These are phyloP conservation scores for Yarrowia galli DNA, from an alignment of 1,139 yeast genomes.

Conservation along the genomic window DNA sequence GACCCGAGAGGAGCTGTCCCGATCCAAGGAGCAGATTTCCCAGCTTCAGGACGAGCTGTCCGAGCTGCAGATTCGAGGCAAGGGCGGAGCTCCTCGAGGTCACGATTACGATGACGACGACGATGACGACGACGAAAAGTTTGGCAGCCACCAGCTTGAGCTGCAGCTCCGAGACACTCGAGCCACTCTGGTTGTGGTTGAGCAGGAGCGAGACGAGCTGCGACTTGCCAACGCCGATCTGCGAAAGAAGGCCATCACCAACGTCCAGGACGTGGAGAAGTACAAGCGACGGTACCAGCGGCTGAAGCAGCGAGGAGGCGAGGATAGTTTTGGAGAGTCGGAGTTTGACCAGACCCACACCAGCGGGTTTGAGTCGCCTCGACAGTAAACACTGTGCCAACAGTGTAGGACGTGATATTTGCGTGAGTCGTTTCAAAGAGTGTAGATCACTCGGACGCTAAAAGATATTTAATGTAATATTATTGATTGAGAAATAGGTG, in stretches of 20 bases:
- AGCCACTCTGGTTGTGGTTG: conserved; percentile 80
- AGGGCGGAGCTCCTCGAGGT: conserved; percentile 45
- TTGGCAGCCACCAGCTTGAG: conserved; percentile 71
- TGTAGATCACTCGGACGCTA: conserved; percentile 21
- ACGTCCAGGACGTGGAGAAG: conserved; percentile 46
- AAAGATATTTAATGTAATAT: conserved; percentile 29
- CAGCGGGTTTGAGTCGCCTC: conserved; percentile 25
- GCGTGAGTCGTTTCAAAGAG: background rate
- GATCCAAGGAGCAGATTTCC: conserved; percentile 63
- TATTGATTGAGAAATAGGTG: conserved; percentile 18
- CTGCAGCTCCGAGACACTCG: conserved; percentile 82
- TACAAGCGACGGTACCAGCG: conserved; percentile 38
- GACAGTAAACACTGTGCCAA: background rate
- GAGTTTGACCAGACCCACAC: conserved; percentile 37
- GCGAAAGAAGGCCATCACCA: conserved; percentile 51
- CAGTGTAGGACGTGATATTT: background rate
- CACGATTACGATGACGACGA: conserved; percentile 53
- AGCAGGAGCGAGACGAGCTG: conserved; percentile 83
- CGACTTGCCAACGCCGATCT: conserved; percentile 56
- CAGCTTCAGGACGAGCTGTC: conserved; percentile 71
- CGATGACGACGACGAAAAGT: conserved; percentile 53
- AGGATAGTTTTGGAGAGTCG: conserved; percentile 32
- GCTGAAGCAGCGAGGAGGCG: conserved; percentile 26
- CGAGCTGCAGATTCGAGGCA: conserved; percentile 62
- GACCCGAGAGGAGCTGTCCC: conserved; percentile 73